phyloP scores from a whole-genome alignment of 1,139 yeast genomes.

The Candida pseudocylindracea region DNA sequence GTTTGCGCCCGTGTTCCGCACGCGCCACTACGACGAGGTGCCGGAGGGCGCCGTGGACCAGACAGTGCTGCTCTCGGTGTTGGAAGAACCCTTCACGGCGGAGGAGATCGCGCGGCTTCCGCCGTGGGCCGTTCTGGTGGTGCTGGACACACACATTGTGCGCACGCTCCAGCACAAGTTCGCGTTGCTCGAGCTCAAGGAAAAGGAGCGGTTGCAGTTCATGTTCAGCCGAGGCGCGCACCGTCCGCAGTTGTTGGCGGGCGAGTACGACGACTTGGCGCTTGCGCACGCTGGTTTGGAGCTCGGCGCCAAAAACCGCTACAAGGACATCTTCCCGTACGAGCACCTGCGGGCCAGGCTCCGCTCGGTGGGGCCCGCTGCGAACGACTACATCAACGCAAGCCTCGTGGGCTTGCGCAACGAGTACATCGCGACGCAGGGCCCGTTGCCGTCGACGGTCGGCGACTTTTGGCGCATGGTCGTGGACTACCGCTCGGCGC shows the following conservation, averaged over 20 bases:
- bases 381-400: slow-evolving; percentile 33
- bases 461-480: slow-evolving; percentile 63
- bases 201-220: slow-evolving; percentile 18
- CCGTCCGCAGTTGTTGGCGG: background rate
- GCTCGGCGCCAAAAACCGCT: slow-evolving; percentile 53
- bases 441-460: slow-evolving; percentile 56
- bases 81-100: background rate
- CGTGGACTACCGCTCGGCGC: slow-evolving; percentile 15
- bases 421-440: slow-evolving; percentile 66
- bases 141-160: background rate
- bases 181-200: slow-evolving; percentile 24
- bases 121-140: background rate
- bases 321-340: slow-evolving; percentile 64
- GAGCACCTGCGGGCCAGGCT: slow-evolving; percentile 55
- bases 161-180: slow-evolving; percentile 10
- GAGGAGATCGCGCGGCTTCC: background rate
- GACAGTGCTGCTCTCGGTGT: too few relatives aligned
- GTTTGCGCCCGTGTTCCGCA: too few relatives aligned
- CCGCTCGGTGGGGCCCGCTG: slow-evolving; percentile 5
- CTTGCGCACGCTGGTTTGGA: slow-evolving; percentile 39
- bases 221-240: too few relatives aligned
- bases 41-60: too few relatives aligned
- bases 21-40: too few relatives aligned
- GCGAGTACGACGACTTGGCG: background rate
- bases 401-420: slow-evolving; percentile 6